Percentiles rank a stretch among this genome's conserved stretches.
Conservation (phyloP, 192 early-diverging fungal genomes). For the Coemansia sp. region DNA sequence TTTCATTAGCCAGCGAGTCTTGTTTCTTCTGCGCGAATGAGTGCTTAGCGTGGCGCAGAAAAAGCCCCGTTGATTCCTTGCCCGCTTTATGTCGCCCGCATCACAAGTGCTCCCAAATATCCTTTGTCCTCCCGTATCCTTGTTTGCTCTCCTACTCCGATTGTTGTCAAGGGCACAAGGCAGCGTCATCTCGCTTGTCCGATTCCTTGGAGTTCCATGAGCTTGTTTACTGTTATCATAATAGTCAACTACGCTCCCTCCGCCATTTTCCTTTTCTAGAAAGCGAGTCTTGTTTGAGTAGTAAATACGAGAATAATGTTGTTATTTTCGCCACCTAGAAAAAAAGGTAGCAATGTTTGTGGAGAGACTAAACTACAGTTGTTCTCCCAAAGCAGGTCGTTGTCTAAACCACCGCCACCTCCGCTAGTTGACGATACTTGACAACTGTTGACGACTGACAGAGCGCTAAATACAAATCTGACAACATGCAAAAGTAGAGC, state of each 20-base stretch:
- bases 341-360: background rate
- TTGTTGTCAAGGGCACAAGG: background rate
- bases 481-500: conserved; percentile 51
- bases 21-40: background rate
- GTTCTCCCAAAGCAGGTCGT: background rate
- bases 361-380: background rate
- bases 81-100: background rate
- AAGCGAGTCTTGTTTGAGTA: background rate
- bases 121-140: background rate
- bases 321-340: background rate
- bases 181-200: no score
- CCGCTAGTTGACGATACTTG: conserved; percentile 19
- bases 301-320: background rate
- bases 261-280: no score
- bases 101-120: background rate
- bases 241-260: background rate
- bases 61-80: background rate
- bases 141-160: background rate
- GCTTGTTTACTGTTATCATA: background rate
- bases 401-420: conserved; percentile 3
- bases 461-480: conserved; percentile 48
- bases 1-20: background rate
- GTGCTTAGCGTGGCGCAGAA: background rate
- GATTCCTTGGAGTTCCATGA: no score
- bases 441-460: background rate